Evolutionary conservation across 1,139 yeast species (phyloP), one percentile per base, ranked within the genome.

Genomic region (Taiozyma onychis): DNA sequence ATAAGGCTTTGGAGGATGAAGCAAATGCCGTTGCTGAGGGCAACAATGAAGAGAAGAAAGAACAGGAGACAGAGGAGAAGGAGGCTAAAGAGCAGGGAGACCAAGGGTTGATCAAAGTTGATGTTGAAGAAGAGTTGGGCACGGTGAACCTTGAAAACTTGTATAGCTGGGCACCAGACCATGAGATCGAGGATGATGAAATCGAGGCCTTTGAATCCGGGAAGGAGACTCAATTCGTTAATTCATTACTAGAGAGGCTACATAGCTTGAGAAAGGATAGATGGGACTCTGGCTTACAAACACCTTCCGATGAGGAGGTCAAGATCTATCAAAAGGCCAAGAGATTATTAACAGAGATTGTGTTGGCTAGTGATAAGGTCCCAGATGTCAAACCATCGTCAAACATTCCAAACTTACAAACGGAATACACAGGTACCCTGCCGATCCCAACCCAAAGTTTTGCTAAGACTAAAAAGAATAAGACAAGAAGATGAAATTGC

Each of bases 341-440:
- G 51, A 74, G 83, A 57, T 53, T 82, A 27, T 57, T 83, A 48
- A 69, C 74, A 16, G 75, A 81, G 39, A 69, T 81, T 4, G 60
- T 76, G 4, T 60, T 66, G 18, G 58, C 59, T 6, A 59, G 63
- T 5, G 54, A 57, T 2, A 48, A 49, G 10, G 46, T 65, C 2
- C 69, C 70, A n/a, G 54, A 55, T 30, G 54, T 64, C 28, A 55
- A 58, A 41, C 58, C 54, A 49, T 70, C 61, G 41, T 59, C 53
- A 41, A 59, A 61, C 2, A 59, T 90, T 44, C 96, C 97, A 0
- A 85, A 87, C 1, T 73, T 87, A 51, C 81, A 83, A 62, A 78
- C 84, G 21, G 88, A 85, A 58, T 90, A 87, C 61, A 73, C 78
- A 43, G 98, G 98, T 49, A 77, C 86, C 1, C 75, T 90, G 61